A percentile compares a stretch with the other conserved stretches of the same genome.
phyloP scores from a whole-genome alignment of 129 eudicot genomes.

The Rutidosis leptorrhynchoides region DNA sequence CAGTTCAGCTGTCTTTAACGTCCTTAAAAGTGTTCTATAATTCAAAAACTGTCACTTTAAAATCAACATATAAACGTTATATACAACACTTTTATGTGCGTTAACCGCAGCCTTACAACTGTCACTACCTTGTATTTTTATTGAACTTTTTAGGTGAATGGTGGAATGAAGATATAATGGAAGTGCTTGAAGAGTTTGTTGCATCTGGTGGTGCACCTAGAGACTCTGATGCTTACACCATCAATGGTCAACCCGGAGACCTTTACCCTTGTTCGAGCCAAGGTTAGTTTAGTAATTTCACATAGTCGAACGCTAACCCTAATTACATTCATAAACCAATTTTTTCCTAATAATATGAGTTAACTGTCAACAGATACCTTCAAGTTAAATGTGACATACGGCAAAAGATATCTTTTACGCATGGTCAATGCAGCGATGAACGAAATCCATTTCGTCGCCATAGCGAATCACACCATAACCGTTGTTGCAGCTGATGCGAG shows the following conservation, averaged over 20 bases:
- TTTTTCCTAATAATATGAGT: background rate
- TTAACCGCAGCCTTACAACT: too few species aligned
- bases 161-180: conserved; percentile 57
- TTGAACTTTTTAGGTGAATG: conserved; percentile 47
- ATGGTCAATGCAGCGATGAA: conserved; percentile 51
- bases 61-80: too few species aligned
- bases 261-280: conserved; percentile 50
- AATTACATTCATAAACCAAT: background rate
- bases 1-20: too few species aligned
- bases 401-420: conserved; percentile 44
- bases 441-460: conserved; percentile 36
- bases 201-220: conserved; percentile 54
- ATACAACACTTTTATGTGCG: too few species aligned
- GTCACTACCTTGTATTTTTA: too few species aligned
- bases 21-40: too few species aligned
- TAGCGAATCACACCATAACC: conserved; percentile 50
- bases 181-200: conserved; percentile 35
- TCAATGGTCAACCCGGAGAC: conserved; percentile 80
- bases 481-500: conserved; percentile 55
- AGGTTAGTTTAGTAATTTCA: conserved; percentile 36
- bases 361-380: conserved; percentile 35
- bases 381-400: conserved; percentile 35
- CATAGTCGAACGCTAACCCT: background rate
- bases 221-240: conserved; percentile 58
- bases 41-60: too few species aligned